Evolutionary conservation across 1,284 basidiomycete species (phyloP), one percentile per base, ranked within the genome.

Genomic region (Melanopsichium pennsylvanicum): DNA sequence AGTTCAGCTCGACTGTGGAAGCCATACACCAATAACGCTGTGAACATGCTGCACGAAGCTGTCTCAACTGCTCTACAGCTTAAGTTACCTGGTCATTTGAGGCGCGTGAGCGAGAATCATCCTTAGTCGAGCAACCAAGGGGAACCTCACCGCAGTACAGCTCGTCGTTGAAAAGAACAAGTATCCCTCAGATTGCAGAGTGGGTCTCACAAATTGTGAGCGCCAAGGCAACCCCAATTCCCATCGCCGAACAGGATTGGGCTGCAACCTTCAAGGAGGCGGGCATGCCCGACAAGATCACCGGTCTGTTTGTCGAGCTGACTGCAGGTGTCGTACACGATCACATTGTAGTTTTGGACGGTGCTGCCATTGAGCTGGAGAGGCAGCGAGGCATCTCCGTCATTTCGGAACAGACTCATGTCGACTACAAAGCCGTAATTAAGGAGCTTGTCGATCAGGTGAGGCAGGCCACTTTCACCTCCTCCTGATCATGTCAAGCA

Each of bases 231-330:
- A 51, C 45, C 37, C 27, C 60, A 1, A 48, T 63, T 1, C 60
- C 60, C 12, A 23, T 57, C 15, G 54, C 52, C 0, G 47, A 57
- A 11, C 43, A 63, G 4, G 25, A 51, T 25, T 57, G 54, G 60
- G 9, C 29, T 15, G 6, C 42, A 9, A 63, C 52, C 0, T 47
- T 63, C 36, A 43, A 46, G 16, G 52, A 55, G 16, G 47, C 54
- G 5, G 54, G 60, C 16, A 31, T 63, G 36, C 5, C 19, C 11
- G 52, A 63, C 29, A 19, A 51, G n/a, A 26, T 25, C 11, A 44
- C 34, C 9, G 16, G 21, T 4, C 12, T 36, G 22, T 47, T 51
- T n/a, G 29, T 51, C 29, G 52, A 63, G 2, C 45, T 63, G 46
- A 18, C 18, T 18, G 44, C 22, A 4, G 49, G 37, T 16, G 32